Evolutionary conservation across 2,329 filamentous ascomycete genomes (phyloP), one percentile per base, ranked within the genome.

Genomic region (Alternaria solani): DNA sequence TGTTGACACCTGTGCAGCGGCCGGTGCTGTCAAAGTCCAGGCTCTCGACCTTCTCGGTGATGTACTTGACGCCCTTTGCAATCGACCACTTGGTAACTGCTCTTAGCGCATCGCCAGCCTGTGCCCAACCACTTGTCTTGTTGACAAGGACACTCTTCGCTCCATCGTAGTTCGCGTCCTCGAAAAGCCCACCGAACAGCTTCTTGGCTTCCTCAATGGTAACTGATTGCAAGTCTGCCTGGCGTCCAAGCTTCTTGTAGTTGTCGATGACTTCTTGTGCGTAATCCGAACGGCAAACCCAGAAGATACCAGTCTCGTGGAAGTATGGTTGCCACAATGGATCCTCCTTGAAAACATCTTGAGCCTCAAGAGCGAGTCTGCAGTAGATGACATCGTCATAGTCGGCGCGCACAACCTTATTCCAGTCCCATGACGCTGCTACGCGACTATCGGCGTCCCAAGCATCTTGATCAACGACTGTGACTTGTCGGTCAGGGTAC

Each of bases 341-440:
- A 54, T 88, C 85, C 1, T 75, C 78, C 55, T 82, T 82, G 82
- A 88, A 92, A 0, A 86, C 77, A 52, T 88, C 84, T 68, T 89
- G 87, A 0, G 89, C 87, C 76, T 91, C 88, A 28, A 91, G 82
- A 0, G 86, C 89, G 20, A 92, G 81, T 51, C 83, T 76, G 75
- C 86, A 88, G 80, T 92, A 91, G 16, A 87, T 75, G 1, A 86
- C 78, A 67, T 89, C 87, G 56, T 86, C 82, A 78, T 91, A 91
- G 75, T 91, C 89, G 48, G 88, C 87, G 57, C 89, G 87, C 16
- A 91, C 83, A 28, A 90, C 88, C 76, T 91, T 91, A 80, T 90
- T 91, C 84, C 88, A 88, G 78, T 92, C 89, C 81, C 87, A 89
- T 0, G 89, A 91, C 0, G 89, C 89, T 32, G 88, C 89, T 30